Conservation (phyloP, 192 early-diverging fungal species). For the Thamnidium elegans region DNA sequence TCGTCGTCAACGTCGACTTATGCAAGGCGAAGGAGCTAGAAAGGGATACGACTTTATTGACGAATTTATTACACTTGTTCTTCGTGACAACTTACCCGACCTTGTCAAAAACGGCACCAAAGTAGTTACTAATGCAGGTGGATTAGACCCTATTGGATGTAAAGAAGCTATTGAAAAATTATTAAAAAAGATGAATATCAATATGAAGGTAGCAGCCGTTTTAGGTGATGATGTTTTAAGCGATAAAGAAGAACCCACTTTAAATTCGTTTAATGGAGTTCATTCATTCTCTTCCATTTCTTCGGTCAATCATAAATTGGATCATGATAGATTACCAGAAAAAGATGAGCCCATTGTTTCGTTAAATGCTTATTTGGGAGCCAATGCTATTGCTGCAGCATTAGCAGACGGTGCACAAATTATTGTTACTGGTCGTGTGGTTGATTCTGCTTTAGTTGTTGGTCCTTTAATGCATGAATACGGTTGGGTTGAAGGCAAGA, state of each 20-base stretch:
- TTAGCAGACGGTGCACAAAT: conserved; percentile 57
- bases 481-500: conserved; percentile 40
- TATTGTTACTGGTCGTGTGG: conserved; percentile 65
- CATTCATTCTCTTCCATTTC: conserved; percentile 28
- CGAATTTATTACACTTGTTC: conserved; percentile 60
- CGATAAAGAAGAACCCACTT: conserved; percentile 17
- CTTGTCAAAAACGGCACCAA: conserved; percentile 54
- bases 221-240: conserved; percentile 57
- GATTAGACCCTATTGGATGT: conserved; percentile 56
- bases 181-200: conserved; percentile 36
- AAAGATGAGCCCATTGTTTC: conserved; percentile 52
- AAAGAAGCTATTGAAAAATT: conserved; percentile 59
- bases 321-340: conserved; percentile 50
- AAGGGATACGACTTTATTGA: conserved; percentile 19
- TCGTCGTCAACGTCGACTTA: conserved; percentile 38
- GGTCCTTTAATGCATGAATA: conserved; percentile 63
- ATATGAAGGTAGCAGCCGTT: conserved; percentile 59
- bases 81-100: conserved; percentile 42
- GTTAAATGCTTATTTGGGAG: conserved; percentile 65
- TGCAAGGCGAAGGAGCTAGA: not conserved
- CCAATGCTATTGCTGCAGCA: conserved; percentile 51
- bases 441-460: conserved; percentile 63
- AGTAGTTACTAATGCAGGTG: conserved; percentile 67
- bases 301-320: conserved; percentile 15
- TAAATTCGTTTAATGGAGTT: conserved; percentile 14